These are phyloP conservation scores for Alternaria angustiovoidea DNA, from an alignment of 2,329 filamentous ascomycete species.

Conservation along the genomic window DNA sequence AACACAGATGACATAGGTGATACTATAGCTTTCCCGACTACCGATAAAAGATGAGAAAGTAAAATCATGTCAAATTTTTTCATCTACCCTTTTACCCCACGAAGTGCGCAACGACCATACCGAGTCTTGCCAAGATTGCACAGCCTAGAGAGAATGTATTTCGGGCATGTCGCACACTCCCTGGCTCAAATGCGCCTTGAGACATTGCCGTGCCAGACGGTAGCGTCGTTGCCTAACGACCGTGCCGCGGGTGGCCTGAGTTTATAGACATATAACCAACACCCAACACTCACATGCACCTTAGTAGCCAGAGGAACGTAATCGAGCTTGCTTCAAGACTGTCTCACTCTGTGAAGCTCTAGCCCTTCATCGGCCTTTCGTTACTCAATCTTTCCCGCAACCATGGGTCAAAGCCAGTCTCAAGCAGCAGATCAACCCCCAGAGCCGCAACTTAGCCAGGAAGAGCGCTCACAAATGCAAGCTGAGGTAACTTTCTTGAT, in stretches of 20 bases:
- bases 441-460: conserved; percentile 33
- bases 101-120: no score
- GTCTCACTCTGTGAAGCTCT: background rate
- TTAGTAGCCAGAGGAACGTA: background rate
- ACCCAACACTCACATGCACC: background rate
- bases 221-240: background rate
- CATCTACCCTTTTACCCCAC: no score
- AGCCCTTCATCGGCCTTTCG: accelerated
- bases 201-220: background rate
- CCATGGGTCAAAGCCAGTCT: conserved; percentile 39
- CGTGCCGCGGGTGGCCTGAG: background rate
- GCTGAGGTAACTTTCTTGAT: conserved; percentile 27
- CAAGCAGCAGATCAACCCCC: conserved; percentile 23
- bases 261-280: background rate
- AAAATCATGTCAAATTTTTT: no score
- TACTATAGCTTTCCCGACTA: background rate
- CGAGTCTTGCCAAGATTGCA: background rate
- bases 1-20: background rate
- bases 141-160: background rate
- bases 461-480: conserved; percentile 32
- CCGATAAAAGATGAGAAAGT: accelerated
- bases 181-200: background rate
- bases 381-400: background rate
- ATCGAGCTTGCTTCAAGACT: no score
- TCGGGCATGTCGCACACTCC: background rate